Conservation (phyloP, 1,284 basidiomycete species). For the Microbotryomycetes sp. region DNA sequence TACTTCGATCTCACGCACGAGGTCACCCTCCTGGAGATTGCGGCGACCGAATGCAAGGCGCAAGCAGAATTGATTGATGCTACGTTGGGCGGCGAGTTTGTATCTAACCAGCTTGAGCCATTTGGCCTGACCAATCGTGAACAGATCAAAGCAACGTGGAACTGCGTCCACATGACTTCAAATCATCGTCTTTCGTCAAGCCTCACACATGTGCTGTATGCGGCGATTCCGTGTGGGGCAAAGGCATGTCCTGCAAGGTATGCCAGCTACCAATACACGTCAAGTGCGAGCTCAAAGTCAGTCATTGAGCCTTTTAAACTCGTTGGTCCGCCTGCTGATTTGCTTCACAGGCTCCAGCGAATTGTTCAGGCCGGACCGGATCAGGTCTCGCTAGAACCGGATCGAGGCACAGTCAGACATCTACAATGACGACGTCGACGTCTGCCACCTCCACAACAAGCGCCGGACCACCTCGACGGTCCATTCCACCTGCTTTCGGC, state of each 20-base stretch:
- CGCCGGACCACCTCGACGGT: neutral
- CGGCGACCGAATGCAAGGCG: conserved; percentile 50
- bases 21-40: conserved; percentile 51
- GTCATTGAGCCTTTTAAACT: conserved; percentile 3
- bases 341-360: conserved; percentile 57
- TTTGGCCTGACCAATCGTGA: conserved; percentile 35
- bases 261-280: conserved; percentile 71
- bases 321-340: neutral
- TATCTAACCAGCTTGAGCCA: conserved; percentile 3
- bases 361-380: conserved; percentile 47
- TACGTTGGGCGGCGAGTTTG: conserved; percentile 59
- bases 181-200: conserved; percentile 71
- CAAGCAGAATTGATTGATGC: conserved; percentile 56
- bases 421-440: neutral
- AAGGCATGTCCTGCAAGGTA: conserved; percentile 70
- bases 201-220: conserved; percentile 72
- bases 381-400: conserved; percentile 5
- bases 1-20: conserved; percentile 60
- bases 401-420: neutral
- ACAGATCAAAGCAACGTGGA: conserved; percentile 29
- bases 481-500: neutral
- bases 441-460: neutral
- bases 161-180: conserved; percentile 63
- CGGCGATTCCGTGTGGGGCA: conserved; percentile 75
- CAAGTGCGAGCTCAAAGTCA: conserved; percentile 74